Conservation (phyloP, 2,329 filamentous ascomycete species). For the Trichoderma cornu-damae region DNA sequence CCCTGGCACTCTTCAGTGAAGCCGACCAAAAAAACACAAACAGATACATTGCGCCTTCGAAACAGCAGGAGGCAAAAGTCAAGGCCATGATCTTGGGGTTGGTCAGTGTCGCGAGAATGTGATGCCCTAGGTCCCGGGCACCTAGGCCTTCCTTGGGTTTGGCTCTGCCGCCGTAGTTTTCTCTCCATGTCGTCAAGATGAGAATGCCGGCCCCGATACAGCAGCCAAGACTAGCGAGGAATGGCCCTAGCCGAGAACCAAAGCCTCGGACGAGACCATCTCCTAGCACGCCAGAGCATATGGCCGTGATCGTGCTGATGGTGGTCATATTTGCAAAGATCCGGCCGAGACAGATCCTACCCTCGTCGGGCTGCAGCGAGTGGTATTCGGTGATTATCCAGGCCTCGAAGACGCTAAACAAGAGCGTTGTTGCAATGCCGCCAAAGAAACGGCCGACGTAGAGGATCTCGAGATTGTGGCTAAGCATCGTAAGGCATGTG, state of each 20-base stretch:
- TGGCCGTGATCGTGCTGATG: conserved; percentile 52
- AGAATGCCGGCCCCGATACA: conserved; percentile 38
- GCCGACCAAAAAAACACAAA: conserved; percentile 61
- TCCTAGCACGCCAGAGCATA: conserved; percentile 47
- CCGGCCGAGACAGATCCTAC: conserved; percentile 40
- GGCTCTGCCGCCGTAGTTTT: conserved; percentile 26
- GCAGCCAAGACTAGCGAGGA: conserved; percentile 42
- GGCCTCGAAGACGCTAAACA: conserved; percentile 55
- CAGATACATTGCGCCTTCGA: conserved; percentile 58
- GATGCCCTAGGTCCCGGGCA: not conserved
- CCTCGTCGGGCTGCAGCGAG: conserved; percentile 38
- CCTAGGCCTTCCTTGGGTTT: not conserved
- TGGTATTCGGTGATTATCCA: conserved; percentile 58
- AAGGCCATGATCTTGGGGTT: conserved; percentile 42
- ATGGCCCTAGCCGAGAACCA: conserved; percentile 48
- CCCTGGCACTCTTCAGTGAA: conserved; percentile 43
- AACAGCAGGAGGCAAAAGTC: conserved; percentile 49
- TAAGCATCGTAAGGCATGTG: conserved; percentile 49
- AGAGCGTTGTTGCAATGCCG: conserved; percentile 51
- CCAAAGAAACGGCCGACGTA: conserved; percentile 52
- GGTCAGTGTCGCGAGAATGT: conserved; percentile 1
- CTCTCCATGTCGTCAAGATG: conserved; percentile 37
- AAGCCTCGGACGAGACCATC: conserved; percentile 45
- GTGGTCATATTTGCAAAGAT: conserved; percentile 51
- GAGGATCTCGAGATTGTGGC: conserved; percentile 38